These are phyloP conservation scores for Pontederia paniculata DNA, from an alignment of 176 grass and related monocot genomes.

Conservation along the genomic window DNA sequence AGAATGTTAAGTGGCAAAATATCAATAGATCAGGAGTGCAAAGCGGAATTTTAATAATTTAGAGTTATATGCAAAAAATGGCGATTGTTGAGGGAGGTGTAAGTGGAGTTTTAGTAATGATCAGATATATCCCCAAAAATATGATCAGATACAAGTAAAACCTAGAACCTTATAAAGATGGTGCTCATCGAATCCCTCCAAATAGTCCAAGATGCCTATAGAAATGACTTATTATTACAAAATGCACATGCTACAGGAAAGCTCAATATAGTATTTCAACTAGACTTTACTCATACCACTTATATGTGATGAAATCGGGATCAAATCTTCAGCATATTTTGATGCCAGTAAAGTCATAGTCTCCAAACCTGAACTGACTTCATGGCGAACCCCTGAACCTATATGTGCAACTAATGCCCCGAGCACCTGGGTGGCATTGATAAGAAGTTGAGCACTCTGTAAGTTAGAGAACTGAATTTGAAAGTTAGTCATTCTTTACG, in stretches of 20 bases:
- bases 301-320: conserved; percentile 79
- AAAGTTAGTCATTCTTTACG: too few relatives aligned
- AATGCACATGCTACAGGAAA: too few relatives aligned
- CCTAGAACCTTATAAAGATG: conserved; percentile 72
- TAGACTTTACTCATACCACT: conserved; percentile 39
- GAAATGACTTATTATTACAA: too few relatives aligned
- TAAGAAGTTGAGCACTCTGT: conserved; percentile 17
- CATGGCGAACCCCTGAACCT: conserved; percentile 67
- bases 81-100: too few relatives aligned
- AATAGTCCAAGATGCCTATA: conserved; percentile 83
- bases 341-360: conserved; percentile 58
- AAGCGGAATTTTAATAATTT: too few relatives aligned
- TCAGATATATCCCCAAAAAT: background rate
- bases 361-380: conserved; percentile 79
- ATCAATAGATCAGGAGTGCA: too few relatives aligned
- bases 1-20: too few relatives aligned
- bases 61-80: too few relatives aligned
- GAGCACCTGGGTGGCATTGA: conserved; percentile 40
- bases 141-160: conserved; percentile 21
- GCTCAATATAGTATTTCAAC: background rate
- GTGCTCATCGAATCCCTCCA: conserved; percentile 71
- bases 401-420: conserved; percentile 80
- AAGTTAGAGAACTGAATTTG: background rate
- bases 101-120: too few relatives aligned
- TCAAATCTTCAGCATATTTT: conserved; percentile 52